Conservation (phyloP, 1,139 yeast species). For the Magnusiomyces suaveolens region DNA sequence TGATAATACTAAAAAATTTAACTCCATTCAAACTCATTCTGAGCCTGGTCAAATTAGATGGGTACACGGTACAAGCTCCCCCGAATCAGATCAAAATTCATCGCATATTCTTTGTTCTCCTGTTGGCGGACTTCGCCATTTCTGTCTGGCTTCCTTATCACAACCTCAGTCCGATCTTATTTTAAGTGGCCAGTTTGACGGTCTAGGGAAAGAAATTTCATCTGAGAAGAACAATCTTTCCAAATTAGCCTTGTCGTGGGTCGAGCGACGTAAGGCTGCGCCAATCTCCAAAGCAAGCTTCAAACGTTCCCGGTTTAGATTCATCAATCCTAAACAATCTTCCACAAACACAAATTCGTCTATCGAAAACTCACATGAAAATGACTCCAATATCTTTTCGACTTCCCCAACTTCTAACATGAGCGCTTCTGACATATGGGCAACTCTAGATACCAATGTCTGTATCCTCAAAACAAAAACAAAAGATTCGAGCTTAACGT, state of each 20-base stretch:
- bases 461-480: slow-evolving; percentile 31
- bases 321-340: slow-evolving; percentile 6
- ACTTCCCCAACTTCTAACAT: slow-evolving; percentile 14
- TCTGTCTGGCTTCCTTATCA: slow-evolving; percentile 30
- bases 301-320: slow-evolving; percentile 8
- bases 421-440: slow-evolving; percentile 29
- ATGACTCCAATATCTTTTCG: slow-evolving; percentile 26
- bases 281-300: slow-evolving; percentile 9
- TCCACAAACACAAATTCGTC: background rate
- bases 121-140: slow-evolving; percentile 44
- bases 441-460: slow-evolving; percentile 40
- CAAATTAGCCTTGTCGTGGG: slow-evolving; percentile 28
- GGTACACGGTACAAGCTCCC: slow-evolving; percentile 18
- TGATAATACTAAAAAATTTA: slow-evolving; percentile 32
- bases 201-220: slow-evolving; percentile 26
- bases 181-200: slow-evolving; percentile 5
- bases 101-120: slow-evolving; percentile 38
- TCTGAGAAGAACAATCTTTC: slow-evolving; percentile 23
- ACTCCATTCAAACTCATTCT: slow-evolving; percentile 16
- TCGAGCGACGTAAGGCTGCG: slow-evolving; percentile 6
- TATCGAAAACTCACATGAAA: background rate
- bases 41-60: slow-evolving; percentile 35
- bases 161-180: slow-evolving; percentile 4
- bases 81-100: background rate
- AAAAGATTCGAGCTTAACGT: no score